phyloP scores from a whole-genome alignment of 257 asterid species.

The Solanum medicagineum region DNA sequence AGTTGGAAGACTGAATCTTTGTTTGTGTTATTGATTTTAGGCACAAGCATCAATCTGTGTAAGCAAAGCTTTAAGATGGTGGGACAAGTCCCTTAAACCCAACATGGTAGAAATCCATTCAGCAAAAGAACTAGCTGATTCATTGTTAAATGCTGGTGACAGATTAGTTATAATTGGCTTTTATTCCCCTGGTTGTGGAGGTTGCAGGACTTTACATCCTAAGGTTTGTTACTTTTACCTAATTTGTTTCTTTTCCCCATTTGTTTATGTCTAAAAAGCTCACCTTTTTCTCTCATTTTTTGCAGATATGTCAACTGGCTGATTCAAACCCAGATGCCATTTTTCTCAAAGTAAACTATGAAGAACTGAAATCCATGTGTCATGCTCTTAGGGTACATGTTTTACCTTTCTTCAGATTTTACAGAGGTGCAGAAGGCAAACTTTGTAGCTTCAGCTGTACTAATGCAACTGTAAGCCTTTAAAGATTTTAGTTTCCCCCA shows the following conservation, averaged over 20 bases:
- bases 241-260: background rate
- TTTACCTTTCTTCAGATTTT: constrained; percentile 83
- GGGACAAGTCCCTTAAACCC: constrained; percentile 71
- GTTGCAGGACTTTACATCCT: constrained; percentile 85
- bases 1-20: background rate
- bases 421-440: constrained; percentile 71
- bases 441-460: constrained; percentile 93
- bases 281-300: background rate
- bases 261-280: background rate
- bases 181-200: constrained; percentile 96
- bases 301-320: constrained; percentile 86
- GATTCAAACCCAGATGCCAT: constrained; percentile 54
- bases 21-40: constrained; percentile 14
- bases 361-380: constrained; percentile 68
- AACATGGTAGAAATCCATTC: constrained; percentile 78
- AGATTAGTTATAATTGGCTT: constrained; percentile 70
- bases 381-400: constrained; percentile 64
- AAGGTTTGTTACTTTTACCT: constrained; percentile 34
- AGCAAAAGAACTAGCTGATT: constrained; percentile 53
- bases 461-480: constrained; percentile 62
- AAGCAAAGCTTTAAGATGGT: constrained; percentile 59
- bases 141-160: constrained; percentile 65
- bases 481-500: background rate
- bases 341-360: constrained; percentile 73
- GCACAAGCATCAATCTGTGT: constrained; percentile 45